A percentile compares a stretch with the other conserved stretches of the same genome.
phyloP scores from a whole-genome alignment of 78 protist species.

The Anaeramoeba flamelloides region DNA sequence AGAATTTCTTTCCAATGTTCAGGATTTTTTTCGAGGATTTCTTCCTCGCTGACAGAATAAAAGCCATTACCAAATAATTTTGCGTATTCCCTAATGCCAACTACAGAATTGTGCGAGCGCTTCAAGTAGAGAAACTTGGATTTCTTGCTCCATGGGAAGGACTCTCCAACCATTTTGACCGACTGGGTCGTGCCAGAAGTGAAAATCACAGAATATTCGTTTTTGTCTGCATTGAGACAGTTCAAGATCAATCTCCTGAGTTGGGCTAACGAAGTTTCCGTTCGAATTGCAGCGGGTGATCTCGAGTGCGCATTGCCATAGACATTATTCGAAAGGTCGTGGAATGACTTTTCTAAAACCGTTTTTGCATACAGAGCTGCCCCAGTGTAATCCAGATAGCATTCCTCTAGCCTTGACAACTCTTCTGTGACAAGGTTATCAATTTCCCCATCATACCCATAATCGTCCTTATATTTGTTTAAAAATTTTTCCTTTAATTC shows the following conservation, averaged over 20 bases:
- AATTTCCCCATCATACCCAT: not conserved
- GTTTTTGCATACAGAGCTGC: conserved; percentile 2
- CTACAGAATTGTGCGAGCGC: conserved; percentile 37
- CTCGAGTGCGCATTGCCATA: conserved; percentile 32
- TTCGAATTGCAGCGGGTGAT: conserved; percentile 2
- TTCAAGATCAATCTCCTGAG: conserved; percentile 22
- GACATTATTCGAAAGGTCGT: conserved; percentile 3
- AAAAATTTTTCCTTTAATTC: not conserved
- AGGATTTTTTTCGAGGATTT: too few species aligned
- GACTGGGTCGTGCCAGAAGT: conserved; percentile 58
- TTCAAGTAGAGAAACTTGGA: conserved; percentile 18
- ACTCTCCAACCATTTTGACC: conserved; percentile 50
- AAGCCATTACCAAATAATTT: not conserved
- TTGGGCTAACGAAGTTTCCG: not conserved
- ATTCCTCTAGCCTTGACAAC: not conserved
- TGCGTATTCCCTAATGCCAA: conserved; percentile 35
- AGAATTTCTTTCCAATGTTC: too few species aligned
- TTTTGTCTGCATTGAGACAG: conserved; percentile 29
- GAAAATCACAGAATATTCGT: conserved; percentile 49
- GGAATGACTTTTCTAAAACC: not conserved
- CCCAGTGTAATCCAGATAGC: conserved; percentile 26
- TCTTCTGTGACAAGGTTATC: not conserved
- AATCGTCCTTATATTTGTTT: not conserved
- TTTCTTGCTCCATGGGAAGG: conserved; percentile 35
- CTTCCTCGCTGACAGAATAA: not conserved